Evolutionary conservation across 306 rosid species (phyloP), one percentile per base, ranked within the genome.

Genomic region (Psophocarpus tetragonolobus): DNA sequence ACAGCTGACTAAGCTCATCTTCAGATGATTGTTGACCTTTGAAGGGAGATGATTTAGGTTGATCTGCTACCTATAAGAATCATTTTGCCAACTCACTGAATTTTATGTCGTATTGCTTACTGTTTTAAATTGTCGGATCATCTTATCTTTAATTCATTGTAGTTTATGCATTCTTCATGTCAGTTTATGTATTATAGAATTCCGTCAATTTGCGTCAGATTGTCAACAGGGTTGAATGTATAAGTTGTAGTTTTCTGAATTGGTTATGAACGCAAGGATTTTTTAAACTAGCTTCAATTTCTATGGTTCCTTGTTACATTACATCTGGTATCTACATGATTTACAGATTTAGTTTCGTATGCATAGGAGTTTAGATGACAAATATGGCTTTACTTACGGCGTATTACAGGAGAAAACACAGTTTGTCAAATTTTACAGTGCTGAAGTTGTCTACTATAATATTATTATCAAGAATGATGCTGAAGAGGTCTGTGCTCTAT

Each of bases 1-100:
- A 93, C 98, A 21, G 98, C 98, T 0, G 97, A 93, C 79, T 90
- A 88, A 84, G 66, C 29, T 62, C 47, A 30, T 48, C 58, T 15
- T 41, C 1, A 12, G 50, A 50, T 65, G 64, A 29, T 69, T 50
- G 45, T 18, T 15, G 53, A 72, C n/a, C 15, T 33, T 53, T 60
- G 73, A 74, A 82, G 83, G 68, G 73, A 62, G 73, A 62, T 67
- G 84, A 68, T 76, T 77, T 51, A 20, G 76, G 74, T 73, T 66
- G 81, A 78, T 77, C 64, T 72, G 73, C 27, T 33, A 4, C 48
- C 54, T 39, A 26, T 36, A 54, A 83, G 75, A 83, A 75, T 68
- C 73, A 68, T 69, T 79, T 58, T 81, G 87, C 81, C 58, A 80
- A 60, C 85, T 62, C 77, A 54, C 73, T 80, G 38, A 63, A 78